Evolutionary conservation across 768 basidiomycete species (phyloP).

Genomic region (Guyanaporus albipodus): DNA sequence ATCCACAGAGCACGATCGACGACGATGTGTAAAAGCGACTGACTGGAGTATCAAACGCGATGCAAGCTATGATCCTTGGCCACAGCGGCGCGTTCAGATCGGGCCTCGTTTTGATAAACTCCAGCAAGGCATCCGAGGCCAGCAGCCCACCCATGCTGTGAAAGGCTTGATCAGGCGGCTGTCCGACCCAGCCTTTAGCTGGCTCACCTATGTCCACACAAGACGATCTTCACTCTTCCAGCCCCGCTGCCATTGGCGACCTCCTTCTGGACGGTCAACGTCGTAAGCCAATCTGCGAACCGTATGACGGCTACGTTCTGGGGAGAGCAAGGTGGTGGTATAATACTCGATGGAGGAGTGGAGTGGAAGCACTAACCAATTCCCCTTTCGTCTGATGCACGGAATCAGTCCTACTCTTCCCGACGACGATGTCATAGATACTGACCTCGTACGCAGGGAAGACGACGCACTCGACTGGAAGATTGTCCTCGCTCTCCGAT

Average conservation of each 20-base stretch:
- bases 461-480: conserved; percentile 65
- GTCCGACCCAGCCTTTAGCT: background rate
- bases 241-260: conserved; percentile 75
- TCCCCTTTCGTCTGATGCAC: conserved; percentile 80
- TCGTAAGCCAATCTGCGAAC: conserved; percentile 91
- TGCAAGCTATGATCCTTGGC: conserved; percentile 82
- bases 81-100: conserved; percentile 68
- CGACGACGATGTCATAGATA: conserved; percentile 6
- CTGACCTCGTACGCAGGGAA: conserved; percentile 87
- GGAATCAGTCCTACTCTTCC: conserved; percentile 13
- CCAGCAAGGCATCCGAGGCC: conserved; percentile 76
- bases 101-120: conserved; percentile 64
- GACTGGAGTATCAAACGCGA: conserved; percentile 91
- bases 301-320: conserved; percentile 78
- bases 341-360: background rate
- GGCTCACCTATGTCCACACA: conserved; percentile 83
- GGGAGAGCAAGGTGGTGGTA: background rate
- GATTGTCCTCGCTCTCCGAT: conserved; percentile 53
- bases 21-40: conserved; percentile 20
- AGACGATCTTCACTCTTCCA: conserved; percentile 67
- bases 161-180: background rate
- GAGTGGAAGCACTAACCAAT: conserved; percentile 50
- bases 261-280: conserved; percentile 82
- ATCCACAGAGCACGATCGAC: conserved; percentile 1
- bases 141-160: conserved; percentile 89